phyloP scores from a whole-genome alignment of 768 basidiomycete genomes.

The Scleroderma bovista region DNA sequence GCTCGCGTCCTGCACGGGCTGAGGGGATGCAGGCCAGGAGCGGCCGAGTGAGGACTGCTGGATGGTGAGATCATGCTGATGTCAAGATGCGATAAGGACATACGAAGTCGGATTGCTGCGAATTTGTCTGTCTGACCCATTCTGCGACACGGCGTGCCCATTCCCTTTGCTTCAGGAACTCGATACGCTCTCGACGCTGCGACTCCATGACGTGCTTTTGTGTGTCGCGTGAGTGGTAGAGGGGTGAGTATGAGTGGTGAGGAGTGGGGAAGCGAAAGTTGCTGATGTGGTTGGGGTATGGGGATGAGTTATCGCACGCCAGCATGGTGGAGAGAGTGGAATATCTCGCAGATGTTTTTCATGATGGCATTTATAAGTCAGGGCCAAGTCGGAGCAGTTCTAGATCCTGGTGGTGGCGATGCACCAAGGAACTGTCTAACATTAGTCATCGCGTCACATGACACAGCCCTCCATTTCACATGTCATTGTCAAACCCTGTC shows the following conservation, averaged over 20 bases:
- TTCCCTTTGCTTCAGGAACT: constrained; percentile 45
- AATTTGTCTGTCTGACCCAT: constrained; percentile 31
- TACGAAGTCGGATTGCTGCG: constrained; percentile 20
- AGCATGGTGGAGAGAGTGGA: constrained; percentile 16
- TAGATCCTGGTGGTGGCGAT: constrained; percentile 24
- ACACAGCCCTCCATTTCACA: background rate
- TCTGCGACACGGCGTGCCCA: constrained; percentile 36
- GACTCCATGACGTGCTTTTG: constrained; percentile 43
- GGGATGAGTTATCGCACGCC: constrained; percentile 7
- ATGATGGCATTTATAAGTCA: background rate
- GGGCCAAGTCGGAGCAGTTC: constrained; percentile 9
- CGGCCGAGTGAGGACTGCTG: constrained; percentile 17
- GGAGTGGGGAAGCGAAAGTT: constrained; percentile 8
- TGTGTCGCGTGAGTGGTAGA: constrained; percentile 40
- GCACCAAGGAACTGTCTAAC: constrained; percentile 19
- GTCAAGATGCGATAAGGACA: background rate
- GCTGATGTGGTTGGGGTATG: constrained; percentile 3
- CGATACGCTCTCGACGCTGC: constrained; percentile 46
- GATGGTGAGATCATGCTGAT: background rate
- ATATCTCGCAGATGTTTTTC: no score
- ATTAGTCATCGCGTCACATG: constrained; percentile 11
- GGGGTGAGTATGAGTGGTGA: constrained; percentile 19
- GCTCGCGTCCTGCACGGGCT: constrained; percentile 2
- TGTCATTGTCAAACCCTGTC: background rate
- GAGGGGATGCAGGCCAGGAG: constrained; percentile 5